phyloP scores from a whole-genome alignment of 495 filamentous ascomycete genomes.

The Aspergillus sclerotioniger region DNA sequence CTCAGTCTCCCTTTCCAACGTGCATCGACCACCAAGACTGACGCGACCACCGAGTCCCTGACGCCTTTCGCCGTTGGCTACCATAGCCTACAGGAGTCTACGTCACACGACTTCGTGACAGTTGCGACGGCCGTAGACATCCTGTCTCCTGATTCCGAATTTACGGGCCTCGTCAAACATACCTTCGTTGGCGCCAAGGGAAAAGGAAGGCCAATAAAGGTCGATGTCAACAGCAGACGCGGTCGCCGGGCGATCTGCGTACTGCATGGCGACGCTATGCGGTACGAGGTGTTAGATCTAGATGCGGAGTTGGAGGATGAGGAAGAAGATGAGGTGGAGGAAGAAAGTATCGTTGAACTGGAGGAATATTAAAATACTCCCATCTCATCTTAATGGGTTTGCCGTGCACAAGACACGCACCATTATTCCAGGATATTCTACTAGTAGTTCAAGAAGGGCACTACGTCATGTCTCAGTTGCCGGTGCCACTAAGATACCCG shows the following conservation, averaged over 20 bases:
- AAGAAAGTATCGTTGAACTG: slow-evolving; percentile 9
- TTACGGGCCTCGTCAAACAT: slow-evolving; percentile 29
- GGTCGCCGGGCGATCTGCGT: slow-evolving; percentile 55
- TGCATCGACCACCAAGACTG: background rate
- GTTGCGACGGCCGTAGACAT: slow-evolving; percentile 26
- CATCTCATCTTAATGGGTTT: background rate
- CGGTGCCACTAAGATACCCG: background rate
- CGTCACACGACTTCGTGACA: slow-evolving; percentile 17
- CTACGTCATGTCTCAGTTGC: background rate
- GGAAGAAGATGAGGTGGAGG: slow-evolving; percentile 30
- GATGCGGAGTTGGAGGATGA: slow-evolving; percentile 43
- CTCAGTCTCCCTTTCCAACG: slow-evolving; percentile 42
- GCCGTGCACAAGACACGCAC: background rate
- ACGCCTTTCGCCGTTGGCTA: slow-evolving; percentile 14
- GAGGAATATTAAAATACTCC: background rate
- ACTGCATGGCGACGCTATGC: slow-evolving; percentile 52
- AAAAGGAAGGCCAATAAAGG: slow-evolving; percentile 41
- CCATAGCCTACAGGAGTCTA: slow-evolving; percentile 16
- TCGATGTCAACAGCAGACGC: slow-evolving; percentile 56
- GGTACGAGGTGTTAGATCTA: slow-evolving; percentile 58
- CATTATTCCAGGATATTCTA: too few species aligned
- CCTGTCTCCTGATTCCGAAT: slow-evolving; percentile 12
- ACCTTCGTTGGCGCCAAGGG: slow-evolving; percentile 34
- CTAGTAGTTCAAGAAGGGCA: background rate
- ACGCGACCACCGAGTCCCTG: background rate